A percentile compares a stretch with the other conserved stretches of the same genome.
phyloP scores from a whole-genome alignment of 805 yeast species.

The Metschnikowia vanudenii region DNA sequence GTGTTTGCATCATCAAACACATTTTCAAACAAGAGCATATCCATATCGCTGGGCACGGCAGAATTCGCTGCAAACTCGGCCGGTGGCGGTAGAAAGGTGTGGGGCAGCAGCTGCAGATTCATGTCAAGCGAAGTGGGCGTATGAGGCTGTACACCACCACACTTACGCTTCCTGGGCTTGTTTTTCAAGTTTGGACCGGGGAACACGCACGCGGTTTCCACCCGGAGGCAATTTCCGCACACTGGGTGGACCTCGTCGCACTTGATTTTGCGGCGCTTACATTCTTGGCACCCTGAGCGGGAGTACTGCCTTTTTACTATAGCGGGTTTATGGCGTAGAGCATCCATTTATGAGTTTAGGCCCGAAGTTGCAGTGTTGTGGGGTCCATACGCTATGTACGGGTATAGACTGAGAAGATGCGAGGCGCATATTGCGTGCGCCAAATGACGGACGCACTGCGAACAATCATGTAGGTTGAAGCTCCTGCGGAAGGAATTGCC shows the following conservation, averaged over 20 bases:
- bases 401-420: neutral
- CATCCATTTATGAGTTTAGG: constrained; percentile 4
- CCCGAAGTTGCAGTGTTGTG: no score
- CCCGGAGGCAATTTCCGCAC: constrained; percentile 20
- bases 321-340: constrained; percentile 3
- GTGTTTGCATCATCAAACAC: constrained; percentile 22
- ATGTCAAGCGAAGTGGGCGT: neutral
- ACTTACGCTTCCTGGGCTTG: constrained; percentile 9
- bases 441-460: constrained; percentile 6
- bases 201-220: constrained; percentile 12
- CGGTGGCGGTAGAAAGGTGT: neutral
- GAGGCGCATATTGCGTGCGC: constrained; percentile 6
- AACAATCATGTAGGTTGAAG: constrained; percentile 1
- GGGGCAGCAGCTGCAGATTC: neutral
- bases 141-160: neutral
- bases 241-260: constrained; percentile 20
- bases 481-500: constrained; percentile 5
- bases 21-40: constrained; percentile 18
- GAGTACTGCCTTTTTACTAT: constrained; percentile 20
- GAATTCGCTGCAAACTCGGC: neutral
- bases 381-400: neutral
- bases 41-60: constrained; percentile 7
- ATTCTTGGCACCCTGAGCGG: constrained; percentile 21
- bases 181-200: constrained; percentile 15
- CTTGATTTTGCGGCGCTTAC: constrained; percentile 23